Evolutionary conservation across 2,329 filamentous ascomycete genomes (phyloP), one percentile per base, ranked within the genome.

Genomic region (Nemania serpens): DNA sequence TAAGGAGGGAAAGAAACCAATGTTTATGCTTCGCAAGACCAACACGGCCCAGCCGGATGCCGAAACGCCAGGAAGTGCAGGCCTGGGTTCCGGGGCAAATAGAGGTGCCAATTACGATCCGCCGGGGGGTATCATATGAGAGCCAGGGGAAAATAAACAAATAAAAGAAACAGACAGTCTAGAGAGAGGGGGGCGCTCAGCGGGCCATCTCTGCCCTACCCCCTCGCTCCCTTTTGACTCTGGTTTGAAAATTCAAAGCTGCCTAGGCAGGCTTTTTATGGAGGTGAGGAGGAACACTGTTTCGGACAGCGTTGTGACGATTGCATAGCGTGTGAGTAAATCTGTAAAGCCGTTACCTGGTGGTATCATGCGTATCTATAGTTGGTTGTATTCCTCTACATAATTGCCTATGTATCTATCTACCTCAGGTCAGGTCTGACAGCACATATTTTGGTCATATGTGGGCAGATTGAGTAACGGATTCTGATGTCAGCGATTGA

Each of bases 1-100:
- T 74, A 93, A 93, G 75, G 95, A 98, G 79, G 95, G 95, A 48
- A 90, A 96, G 78, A 99, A 98, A 75, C 95, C 95, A 20, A 98
- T 98, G 95, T 99, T 99, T 73, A 99, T 99, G 95, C 80, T 99
- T 58, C 82, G 95, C 59, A 87, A 87, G 75, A 88, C 84, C 36
- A 85, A 83, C 49, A 82, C 80, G 41, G 82, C 82, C 10, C 78
- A 78, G 53, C 77, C 77, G 22, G 84, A 86, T 52, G 72, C 66
- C 15, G 82, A 83, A 46, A 76, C 78, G 1, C 82, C 82, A 10
- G 83, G 83, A 15, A 85, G 83, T 64, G 83, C 82, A 6, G 83
- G 83, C 11, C 73, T 86, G 25, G 78, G 77, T 33, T 76, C 75
- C 22, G 77, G 78, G 11, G 66, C 68, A 6, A 71, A 75, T 1